A percentile compares a stretch with the other conserved stretches of the same genome.
These are phyloP conservation scores for Sphaerulina vaccinii DNA, from an alignment of 2,329 filamentous ascomycete genomes.

Conservation along the genomic window DNA sequence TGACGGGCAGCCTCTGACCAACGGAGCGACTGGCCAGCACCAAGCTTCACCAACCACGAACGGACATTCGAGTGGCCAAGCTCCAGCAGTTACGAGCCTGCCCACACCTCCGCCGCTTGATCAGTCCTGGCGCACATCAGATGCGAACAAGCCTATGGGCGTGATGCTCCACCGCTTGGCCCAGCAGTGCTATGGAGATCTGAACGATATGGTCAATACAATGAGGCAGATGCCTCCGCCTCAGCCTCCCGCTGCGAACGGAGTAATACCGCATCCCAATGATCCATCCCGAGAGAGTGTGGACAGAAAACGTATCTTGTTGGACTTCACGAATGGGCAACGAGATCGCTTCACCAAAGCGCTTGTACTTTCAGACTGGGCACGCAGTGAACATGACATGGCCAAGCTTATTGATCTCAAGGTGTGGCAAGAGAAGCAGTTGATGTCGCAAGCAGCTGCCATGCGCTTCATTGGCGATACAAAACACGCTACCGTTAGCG, in stretches of 20 bases:
- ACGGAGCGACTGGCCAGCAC: constrained; percentile 4
- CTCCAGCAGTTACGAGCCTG: constrained; percentile 1
- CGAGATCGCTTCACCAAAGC: constrained; percentile 91
- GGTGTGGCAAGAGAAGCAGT: constrained; percentile 59
- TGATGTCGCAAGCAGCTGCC: constrained; percentile 39
- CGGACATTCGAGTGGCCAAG: constrained; percentile 17
- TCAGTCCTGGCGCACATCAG: constrained; percentile 62
- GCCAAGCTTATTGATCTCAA: constrained; percentile 86
- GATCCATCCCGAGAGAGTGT: constrained; percentile 66
- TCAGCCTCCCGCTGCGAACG: constrained; percentile 44
- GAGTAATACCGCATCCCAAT: constrained; percentile 37
- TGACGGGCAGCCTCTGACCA: constrained; percentile 16
- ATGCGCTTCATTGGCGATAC: constrained; percentile 48
- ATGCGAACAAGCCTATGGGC: constrained; percentile 73
- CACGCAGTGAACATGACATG: constrained; percentile 70
- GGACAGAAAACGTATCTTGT: constrained; percentile 70
- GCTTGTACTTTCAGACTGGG: constrained; percentile 88
- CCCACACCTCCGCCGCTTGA: constrained; percentile 51
- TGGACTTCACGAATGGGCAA: constrained; percentile 76
- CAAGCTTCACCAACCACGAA: constrained; percentile 17
- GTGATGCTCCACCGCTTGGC: constrained; percentile 74
- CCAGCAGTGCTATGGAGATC: constrained; percentile 77
- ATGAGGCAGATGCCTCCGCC: constrained; percentile 64
- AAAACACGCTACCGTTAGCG: constrained; percentile 69
- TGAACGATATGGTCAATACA: constrained; percentile 67